Base-by-base conservation (phyloP, 345 rosid genomes). In the Triadica sebifera region DNA sequence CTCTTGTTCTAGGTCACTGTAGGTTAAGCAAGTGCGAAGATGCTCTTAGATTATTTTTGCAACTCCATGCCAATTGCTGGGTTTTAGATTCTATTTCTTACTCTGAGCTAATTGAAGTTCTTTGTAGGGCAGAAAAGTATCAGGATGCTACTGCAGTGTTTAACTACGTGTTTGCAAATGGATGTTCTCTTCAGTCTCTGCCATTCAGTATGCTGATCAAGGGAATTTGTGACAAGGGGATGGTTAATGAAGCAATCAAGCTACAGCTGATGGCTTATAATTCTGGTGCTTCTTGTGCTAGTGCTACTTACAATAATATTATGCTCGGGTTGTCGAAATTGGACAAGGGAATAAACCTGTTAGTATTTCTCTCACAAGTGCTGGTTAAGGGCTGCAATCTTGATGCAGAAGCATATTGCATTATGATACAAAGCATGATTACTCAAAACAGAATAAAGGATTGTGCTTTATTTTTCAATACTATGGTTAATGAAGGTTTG, bases 1-100 rank as follows among this genome's bases (percentile, higher is more conserved):
- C 89, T 77, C 82, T 86, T 69, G 79, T 85, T 61, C 20, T 85
- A 24, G 88, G 89, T 58, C 59, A 74, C 56, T 86, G 84, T 82
- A 79, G 74, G 70, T 79, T 66, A 45, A 73, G 57, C 75, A 82
- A 79, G 61, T 70, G 60, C 19, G 75, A 74, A 73, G 72, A 81
- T 79, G 86, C 86, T 43, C 65, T 85, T 17, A 50, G 69, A 72
- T 72, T 86, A 7, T 86, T 83, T 70, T 71, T 61, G 52, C 70
- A 60, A 5, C 43, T 81, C 37, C 47, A 57, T 51, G 50, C 77
- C 73, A 76, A 75, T 49, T 62, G 57, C 56, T 83, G 84, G 85
- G 76, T 74, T 74, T 64, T 86, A 81, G 87, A 82, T 59, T 47
- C 86, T 22, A 12, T 77, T n/a, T 81, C 87, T 68, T 86, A 83